Evolutionary conservation across 2,329 filamentous ascomycete genomes (phyloP), one percentile per base, ranked within the genome.

Genomic region (Aspergillus melleus): DNA sequence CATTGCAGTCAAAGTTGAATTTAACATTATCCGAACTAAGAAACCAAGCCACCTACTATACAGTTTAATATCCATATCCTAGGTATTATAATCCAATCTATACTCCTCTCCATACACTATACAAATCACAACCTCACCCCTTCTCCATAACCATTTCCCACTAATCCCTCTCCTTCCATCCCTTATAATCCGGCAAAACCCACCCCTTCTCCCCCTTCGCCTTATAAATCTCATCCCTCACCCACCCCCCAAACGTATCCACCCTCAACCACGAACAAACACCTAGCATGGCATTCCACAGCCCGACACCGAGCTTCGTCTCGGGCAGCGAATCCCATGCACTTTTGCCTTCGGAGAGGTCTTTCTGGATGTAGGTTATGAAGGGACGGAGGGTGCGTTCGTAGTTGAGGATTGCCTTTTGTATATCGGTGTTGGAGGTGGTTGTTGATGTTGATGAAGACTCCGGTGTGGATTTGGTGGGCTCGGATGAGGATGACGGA

Each of bases 361-460:
- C 61, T 44, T 32, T 57, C 19, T 84, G 81, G 1, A 76, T 68
- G 16, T 77, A 68, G 9, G 73, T 66, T 26, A 84, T 74, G 56
- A 81, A 81, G 0, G 81, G 82, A 6, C 74, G 69, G 49, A 84
- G 72, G 12, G 0, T 66, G 68, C n/a, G 63, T 57, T 84, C 79
- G 60, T 85, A 86, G 0, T 2, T 24, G 14, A 49, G 26, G 6
- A 64, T 22, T 6, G 60, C 57, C 68, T 70, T 39, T 66, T 64
- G 12, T 83, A 71, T 22, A 26, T 26, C 8, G 26, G 26, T 26
- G 26, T 26, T 26, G 26, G 26, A 8, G 4, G 24, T 26, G 24
- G 24, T 26, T 1, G 24, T 26, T 6, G 24, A 3, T 6, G 24
- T 26, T n/a, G n/a, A n/a, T n/a, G n/a, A n/a, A n/a, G n/a, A n/a